Evolutionary conservation across 2,329 filamentous ascomycete genomes (phyloP).

Genomic region (Akanthomyces dipterigenus): DNA sequence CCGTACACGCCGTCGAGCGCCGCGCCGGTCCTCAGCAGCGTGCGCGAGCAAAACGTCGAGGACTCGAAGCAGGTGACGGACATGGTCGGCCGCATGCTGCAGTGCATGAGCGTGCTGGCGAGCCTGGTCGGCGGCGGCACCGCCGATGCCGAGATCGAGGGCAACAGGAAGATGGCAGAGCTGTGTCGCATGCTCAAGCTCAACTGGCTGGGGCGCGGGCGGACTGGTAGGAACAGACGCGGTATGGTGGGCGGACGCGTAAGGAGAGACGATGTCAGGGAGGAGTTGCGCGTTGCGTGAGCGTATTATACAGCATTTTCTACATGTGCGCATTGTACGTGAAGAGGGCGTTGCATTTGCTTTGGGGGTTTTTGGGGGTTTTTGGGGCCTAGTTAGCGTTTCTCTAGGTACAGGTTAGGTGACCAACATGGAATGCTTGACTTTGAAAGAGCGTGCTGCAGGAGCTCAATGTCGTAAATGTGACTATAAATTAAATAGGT

Average conservation of each 20-base stretch:
- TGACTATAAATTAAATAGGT: background rate
- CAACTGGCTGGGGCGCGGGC: slow-evolving; percentile 88
- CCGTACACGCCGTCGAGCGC: slow-evolving; percentile 43
- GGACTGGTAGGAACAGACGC: slow-evolving; percentile 81
- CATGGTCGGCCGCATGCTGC: slow-evolving; percentile 89
- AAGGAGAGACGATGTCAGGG: slow-evolving; percentile 36
- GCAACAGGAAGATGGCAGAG: slow-evolving; percentile 73
- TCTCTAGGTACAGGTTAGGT: slow-evolving; percentile 3
- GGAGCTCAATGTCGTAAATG: background rate
- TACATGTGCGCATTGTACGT: background rate
- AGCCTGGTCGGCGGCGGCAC: slow-evolving; percentile 58
- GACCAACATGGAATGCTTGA: background rate
- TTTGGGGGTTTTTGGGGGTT: background rate
- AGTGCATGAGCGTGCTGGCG: slow-evolving; percentile 88
- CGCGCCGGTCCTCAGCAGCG: slow-evolving; percentile 31
- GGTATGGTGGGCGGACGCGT: slow-evolving; percentile 74
- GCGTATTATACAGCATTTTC: too few species aligned
- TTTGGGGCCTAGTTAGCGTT: background rate
- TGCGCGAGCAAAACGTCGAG: slow-evolving; percentile 54
- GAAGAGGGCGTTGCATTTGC: background rate
- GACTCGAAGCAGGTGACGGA: slow-evolving; percentile 80
- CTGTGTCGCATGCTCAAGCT: slow-evolving; percentile 84
- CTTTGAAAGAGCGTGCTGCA: background rate
- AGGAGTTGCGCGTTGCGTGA: slow-evolving; percentile 35
- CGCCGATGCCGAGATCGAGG: slow-evolving; percentile 57